These are phyloP conservation scores for Austroboletus festivus DNA, from an alignment of 768 basidiomycete species.

Conservation along the genomic window DNA sequence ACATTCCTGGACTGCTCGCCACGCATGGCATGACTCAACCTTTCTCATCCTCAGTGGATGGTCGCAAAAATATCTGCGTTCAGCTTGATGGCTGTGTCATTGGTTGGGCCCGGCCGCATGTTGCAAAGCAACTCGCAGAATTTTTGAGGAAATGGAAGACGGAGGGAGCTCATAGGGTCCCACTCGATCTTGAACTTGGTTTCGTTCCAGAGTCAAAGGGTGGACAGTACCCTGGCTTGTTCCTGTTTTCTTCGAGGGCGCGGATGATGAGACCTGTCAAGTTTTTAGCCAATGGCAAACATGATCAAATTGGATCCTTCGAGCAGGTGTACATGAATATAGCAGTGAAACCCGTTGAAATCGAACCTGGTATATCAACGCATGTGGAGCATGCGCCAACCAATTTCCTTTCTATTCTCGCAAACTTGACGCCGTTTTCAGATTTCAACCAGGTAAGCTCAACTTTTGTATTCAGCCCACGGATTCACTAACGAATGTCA, in stretches of 20 bases:
- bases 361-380: constrained; percentile 70
- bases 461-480: not conserved
- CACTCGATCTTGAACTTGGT: constrained; percentile 93
- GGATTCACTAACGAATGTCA: constrained; percentile 25
- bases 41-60: constrained; percentile 78
- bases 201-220: constrained; percentile 84
- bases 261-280: constrained; percentile 99
- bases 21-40: constrained; percentile 93
- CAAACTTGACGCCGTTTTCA: constrained; percentile 97
- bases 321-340: constrained; percentile 99
- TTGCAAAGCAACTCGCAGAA: constrained; percentile 78
- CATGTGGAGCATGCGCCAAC: constrained; percentile 95
- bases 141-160: constrained; percentile 94
- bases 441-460: constrained; percentile 92
- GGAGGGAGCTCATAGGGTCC: constrained; percentile 74
- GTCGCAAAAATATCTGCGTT: constrained; percentile 76
- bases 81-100: constrained; percentile 96
- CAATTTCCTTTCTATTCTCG: constrained; percentile 93
- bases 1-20: constrained; percentile 78
- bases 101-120: constrained; percentile 80
- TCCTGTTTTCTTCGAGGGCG: constrained; percentile 80
- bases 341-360: constrained; percentile 85
- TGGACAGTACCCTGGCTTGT: constrained; percentile 96
- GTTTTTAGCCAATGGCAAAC: constrained; percentile 77
- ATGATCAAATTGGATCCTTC: constrained; percentile 92